Evolutionary conservation across 768 basidiomycete species (phyloP).

Genomic region (Phaeolepiota aurea): DNA sequence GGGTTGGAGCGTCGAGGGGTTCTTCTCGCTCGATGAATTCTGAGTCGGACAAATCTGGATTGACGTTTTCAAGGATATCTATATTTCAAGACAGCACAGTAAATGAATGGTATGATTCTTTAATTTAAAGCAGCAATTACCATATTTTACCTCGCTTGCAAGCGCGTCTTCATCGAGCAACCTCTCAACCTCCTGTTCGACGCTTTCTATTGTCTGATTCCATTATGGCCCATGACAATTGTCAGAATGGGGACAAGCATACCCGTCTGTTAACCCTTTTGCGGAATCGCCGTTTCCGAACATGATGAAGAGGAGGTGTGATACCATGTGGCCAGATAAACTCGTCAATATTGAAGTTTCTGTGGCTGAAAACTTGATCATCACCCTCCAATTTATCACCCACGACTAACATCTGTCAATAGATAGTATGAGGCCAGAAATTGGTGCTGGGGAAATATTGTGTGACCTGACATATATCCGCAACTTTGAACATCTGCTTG

Average conservation of each 20-base stretch:
- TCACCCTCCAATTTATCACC: constrained; percentile 69
- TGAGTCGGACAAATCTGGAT: constrained; percentile 84
- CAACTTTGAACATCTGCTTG: constrained; percentile 97
- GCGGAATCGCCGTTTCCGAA: constrained; percentile 85
- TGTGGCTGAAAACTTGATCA: constrained; percentile 50
- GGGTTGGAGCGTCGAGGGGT: constrained; percentile 62
- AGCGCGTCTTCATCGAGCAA: constrained; percentile 72
- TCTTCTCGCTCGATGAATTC: constrained; percentile 73
- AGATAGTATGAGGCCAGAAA: constrained; percentile 6
- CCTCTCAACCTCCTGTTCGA: constrained; percentile 88
- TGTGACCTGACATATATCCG: constrained; percentile 91
- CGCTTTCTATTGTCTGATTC: constrained; percentile 84
- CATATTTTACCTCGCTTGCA: constrained; percentile 71
- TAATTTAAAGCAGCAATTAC: constrained; percentile 25
- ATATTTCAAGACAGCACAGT: constrained; percentile 70
- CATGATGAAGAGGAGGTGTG: constrained; percentile 87
- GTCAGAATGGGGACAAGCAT: constrained; percentile 14
- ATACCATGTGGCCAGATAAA: constrained; percentile 97
- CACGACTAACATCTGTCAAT: constrained; percentile 80
- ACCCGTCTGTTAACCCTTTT: constrained; percentile 82
- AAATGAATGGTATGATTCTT: neutral
- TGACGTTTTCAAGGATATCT: constrained; percentile 87
- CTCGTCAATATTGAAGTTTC: constrained; percentile 83
- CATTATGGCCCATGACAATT: neutral
- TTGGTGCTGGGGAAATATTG: constrained; percentile 5